Percentiles rank a stretch among this genome's conserved stretches.
phyloP scores from a whole-genome alignment of 2,329 filamentous ascomycete genomes.

The Elsinoe arachidis region DNA sequence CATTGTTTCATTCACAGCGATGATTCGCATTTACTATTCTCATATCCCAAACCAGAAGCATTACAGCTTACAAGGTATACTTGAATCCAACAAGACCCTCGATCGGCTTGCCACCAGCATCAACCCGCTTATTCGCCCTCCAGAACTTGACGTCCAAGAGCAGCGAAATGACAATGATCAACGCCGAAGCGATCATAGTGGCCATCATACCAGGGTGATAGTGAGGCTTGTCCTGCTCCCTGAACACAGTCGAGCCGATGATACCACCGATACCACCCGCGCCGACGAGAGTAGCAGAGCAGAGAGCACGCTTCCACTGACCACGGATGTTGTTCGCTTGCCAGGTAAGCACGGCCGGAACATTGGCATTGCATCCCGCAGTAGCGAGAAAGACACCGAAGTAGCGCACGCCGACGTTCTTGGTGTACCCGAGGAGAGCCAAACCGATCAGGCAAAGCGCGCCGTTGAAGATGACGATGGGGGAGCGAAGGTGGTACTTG shows the following conservation, averaged over 20 bases:
- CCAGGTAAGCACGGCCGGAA: constrained; percentile 66
- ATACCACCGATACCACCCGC: constrained; percentile 74
- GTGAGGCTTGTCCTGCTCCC: constrained; percentile 25
- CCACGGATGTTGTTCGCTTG: constrained; percentile 83
- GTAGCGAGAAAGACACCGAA: constrained; percentile 31
- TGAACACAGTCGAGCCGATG: constrained; percentile 27
- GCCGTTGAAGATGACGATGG: constrained; percentile 29
- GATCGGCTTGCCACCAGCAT: constrained; percentile 28
- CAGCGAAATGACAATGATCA: constrained; percentile 24
- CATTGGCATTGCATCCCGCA: constrained; percentile 44
- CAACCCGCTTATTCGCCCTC: constrained; percentile 28
- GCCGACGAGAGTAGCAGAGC: constrained; percentile 65
- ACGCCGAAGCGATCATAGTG: constrained; percentile 22
- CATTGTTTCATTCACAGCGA: background rate
- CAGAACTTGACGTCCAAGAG: constrained; percentile 27
- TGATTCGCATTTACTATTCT: background rate
- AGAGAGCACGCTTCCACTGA: constrained; percentile 80
- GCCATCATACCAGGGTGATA: constrained; percentile 28
- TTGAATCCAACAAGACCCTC: constrained; percentile 29
- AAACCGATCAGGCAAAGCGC: constrained; percentile 26
- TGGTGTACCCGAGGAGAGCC: constrained; percentile 26
- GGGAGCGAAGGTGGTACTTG: constrained; percentile 28
- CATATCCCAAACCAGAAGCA: background rate
- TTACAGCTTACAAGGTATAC: constrained; percentile 24
- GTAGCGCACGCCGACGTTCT: constrained; percentile 24